Conservation (phyloP, 148 eudicot genomes). For the Rhododendron simsii region DNA sequence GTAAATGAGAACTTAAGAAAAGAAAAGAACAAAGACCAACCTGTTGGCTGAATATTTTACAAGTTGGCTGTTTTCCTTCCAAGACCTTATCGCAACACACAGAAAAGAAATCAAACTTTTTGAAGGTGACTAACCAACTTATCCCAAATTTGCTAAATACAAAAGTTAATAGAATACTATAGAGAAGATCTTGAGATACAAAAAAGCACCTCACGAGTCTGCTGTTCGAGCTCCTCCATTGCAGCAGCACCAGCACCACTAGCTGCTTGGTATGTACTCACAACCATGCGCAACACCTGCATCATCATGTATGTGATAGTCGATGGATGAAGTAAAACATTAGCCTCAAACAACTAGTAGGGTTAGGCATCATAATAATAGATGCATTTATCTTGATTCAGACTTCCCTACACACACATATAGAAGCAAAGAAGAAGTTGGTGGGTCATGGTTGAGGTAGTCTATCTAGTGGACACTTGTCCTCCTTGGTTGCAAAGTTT, state of each 20-base stretch:
- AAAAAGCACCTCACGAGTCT: constrained; percentile 83
- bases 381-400: background rate
- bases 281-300: constrained; percentile 80
- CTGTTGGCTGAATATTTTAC: constrained; percentile 88
- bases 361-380: background rate
- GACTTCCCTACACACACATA: background rate
- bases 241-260: constrained; percentile 99
- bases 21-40: constrained; percentile 19
- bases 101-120: background rate
- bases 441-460: background rate
- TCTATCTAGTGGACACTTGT: background rate
- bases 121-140: background rate
- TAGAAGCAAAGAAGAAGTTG: background rate
- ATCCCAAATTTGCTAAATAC: background rate
- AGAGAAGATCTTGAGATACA: background rate
- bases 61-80: constrained; percentile 84
- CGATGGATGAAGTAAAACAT: background rate
- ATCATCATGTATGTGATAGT: constrained; percentile 7
- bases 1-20: background rate
- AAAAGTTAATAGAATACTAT: background rate
- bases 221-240: constrained; percentile 88
- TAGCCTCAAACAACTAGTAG: background rate
- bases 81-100: constrained; percentile 43
- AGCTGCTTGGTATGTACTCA: constrained; percentile 96
- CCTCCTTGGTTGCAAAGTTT: background rate